phyloP scores from a whole-genome alignment of 192 early-diverging fungal genomes.

The Gorgonomyces haynaldii region DNA sequence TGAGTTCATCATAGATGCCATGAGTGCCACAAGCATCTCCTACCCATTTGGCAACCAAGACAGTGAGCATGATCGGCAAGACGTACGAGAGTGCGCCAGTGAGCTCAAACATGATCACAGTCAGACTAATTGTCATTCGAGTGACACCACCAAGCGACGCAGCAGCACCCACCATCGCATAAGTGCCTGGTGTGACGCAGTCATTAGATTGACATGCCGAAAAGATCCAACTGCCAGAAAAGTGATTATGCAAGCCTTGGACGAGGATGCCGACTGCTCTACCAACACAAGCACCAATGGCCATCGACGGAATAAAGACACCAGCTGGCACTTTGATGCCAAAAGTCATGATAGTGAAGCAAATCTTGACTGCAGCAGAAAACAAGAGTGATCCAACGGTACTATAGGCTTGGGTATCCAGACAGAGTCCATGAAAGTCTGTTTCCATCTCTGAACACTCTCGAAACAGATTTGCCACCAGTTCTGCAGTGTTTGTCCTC shows the following conservation, averaged over 20 bases:
- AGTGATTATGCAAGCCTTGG: conserved; percentile 34
- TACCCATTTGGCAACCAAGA: conserved; percentile 52
- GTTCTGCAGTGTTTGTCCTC: conserved; percentile 7
- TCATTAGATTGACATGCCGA: not conserved
- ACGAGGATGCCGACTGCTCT: conserved; percentile 67
- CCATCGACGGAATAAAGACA: conserved; percentile 81
- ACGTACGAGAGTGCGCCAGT: conserved; percentile 94
- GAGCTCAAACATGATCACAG: conserved; percentile 99
- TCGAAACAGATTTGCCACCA: conserved; percentile 21
- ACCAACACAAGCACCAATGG: conserved; percentile 77
- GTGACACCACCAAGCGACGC: conserved; percentile 80
- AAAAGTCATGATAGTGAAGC: conserved; percentile 9
- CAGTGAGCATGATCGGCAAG: conserved; percentile 52
- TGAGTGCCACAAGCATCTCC: conserved; percentile 41
- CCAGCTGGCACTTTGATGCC: conserved; percentile 70
- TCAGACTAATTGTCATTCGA: conserved; percentile 46
- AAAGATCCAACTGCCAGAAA: not conserved
- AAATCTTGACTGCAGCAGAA: conserved; percentile 4
- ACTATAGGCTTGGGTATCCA: conserved; percentile 5
- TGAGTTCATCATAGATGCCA: conserved; percentile 18
- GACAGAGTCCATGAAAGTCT: conserved; percentile 15
- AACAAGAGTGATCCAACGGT: conserved; percentile 10
- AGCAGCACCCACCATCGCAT: conserved; percentile 70
- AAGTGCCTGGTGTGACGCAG: conserved; percentile 1
- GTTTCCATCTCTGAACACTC: conserved; percentile 16